Conservation (phyloP, 345 rosid species). For the Viola odorata region DNA sequence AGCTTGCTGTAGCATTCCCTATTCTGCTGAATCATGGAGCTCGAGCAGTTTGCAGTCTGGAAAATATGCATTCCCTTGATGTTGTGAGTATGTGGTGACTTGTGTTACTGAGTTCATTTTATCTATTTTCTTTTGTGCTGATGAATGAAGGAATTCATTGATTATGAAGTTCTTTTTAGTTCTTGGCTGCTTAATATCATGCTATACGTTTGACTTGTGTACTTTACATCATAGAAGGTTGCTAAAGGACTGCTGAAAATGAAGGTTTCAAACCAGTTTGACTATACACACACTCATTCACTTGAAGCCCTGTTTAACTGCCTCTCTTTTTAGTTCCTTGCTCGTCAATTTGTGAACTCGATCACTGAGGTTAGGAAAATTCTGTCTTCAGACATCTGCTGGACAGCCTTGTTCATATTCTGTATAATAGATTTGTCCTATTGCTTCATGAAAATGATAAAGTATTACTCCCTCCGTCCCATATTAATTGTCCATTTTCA, state of each 20-base stretch:
- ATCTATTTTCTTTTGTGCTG: not conserved
- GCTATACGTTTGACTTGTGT: not conserved
- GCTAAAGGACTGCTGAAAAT: not conserved
- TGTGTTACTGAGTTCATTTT: conserved; percentile 1
- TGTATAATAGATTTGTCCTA: too few species aligned
- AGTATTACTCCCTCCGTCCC: too few species aligned
- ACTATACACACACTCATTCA: too few species aligned
- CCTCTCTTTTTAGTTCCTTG: too few species aligned
- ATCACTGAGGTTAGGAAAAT: too few species aligned
- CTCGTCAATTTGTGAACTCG: too few species aligned
- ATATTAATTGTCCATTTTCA: too few species aligned
- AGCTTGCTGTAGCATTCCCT: conserved; percentile 78
- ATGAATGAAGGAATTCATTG: not conserved
- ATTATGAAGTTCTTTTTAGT: not conserved
- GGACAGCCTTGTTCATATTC: too few species aligned
- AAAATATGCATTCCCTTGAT: conserved; percentile 69
- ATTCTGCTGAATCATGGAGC: conserved; percentile 64
- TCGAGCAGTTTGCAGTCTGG: conserved; percentile 73
- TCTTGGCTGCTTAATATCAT: not conserved
- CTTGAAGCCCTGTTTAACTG: too few species aligned
- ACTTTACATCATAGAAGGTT: not conserved
- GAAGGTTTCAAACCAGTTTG: not conserved
- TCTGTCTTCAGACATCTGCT: too few species aligned
- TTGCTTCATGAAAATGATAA: too few species aligned
- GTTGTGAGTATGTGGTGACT: conserved; percentile 40